phyloP scores from a whole-genome alignment of 345 rosid genomes.

The Brassica cretica region DNA sequence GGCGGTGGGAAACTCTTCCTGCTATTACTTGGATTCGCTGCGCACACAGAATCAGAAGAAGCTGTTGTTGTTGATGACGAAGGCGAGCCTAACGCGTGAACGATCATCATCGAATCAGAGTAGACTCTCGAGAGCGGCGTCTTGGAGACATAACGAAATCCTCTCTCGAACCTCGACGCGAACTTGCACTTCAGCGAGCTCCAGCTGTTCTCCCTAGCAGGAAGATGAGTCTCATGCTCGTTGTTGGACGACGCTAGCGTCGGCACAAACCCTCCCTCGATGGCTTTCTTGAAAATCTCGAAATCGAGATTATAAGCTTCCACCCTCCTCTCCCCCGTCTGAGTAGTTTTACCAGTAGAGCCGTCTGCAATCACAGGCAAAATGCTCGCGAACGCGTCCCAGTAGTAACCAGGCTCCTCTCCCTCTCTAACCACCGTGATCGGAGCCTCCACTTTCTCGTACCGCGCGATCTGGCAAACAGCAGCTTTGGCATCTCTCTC shows the following conservation, averaged over 20 bases:
- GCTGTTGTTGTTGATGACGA: constrained; percentile 37
- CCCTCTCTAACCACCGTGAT: constrained; percentile 76
- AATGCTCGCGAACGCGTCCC: constrained; percentile 80
- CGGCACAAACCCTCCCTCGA: constrained; percentile 91
- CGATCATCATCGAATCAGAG: constrained; percentile 93
- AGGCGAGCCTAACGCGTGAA: constrained; percentile 62
- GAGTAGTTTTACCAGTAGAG: constrained; percentile 40
- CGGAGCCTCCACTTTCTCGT: constrained; percentile 84
- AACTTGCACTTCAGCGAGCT: constrained; percentile 78
- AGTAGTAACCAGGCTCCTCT: constrained; percentile 77
- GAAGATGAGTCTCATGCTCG: constrained; percentile 89
- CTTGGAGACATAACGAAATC: constrained; percentile 71
- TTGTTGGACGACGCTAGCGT: constrained; percentile 77
- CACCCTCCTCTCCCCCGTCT: constrained; percentile 69
- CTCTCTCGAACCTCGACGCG: constrained; percentile 53
- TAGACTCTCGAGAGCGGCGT: constrained; percentile 73
- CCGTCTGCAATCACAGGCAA: constrained; percentile 59
- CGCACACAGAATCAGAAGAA: constrained; percentile 56
- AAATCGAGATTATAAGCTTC: constrained; percentile 79
- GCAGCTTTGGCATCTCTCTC: constrained; percentile 97
- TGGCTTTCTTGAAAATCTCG: constrained; percentile 86
- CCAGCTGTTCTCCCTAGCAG: constrained; percentile 96
- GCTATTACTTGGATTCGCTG: constrained; percentile 61
- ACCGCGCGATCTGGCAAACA: constrained; percentile 90
- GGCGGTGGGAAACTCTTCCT: constrained; percentile 55